Conservation (phyloP, 2,329 filamentous ascomycete genomes). For the Lojkania enalia region DNA sequence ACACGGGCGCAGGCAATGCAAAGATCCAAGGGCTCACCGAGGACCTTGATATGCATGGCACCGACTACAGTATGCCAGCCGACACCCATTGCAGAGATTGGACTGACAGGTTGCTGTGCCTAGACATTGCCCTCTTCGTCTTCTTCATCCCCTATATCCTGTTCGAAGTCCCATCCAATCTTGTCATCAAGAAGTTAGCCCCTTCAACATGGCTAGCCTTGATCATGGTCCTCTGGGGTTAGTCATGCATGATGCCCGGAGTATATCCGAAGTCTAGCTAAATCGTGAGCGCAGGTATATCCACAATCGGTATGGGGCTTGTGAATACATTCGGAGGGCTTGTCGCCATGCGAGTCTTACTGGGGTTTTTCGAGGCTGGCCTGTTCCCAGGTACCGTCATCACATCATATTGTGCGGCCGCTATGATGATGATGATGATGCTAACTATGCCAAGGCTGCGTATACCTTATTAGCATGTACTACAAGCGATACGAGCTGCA, state of each 20-base stretch:
- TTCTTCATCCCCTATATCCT: slow-evolving; percentile 46
- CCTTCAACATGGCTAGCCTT: slow-evolving; percentile 45
- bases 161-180: slow-evolving; percentile 43
- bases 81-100: too few species aligned
- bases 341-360: slow-evolving; percentile 50
- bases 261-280: not conserved
- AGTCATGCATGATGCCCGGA: not conserved
- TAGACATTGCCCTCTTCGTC: slow-evolving; percentile 44
- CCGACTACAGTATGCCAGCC: too few species aligned
- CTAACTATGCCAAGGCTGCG: slow-evolving; percentile 22
- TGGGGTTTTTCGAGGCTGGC: slow-evolving; percentile 47
- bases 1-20: slow-evolving; percentile 39
- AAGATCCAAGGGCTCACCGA: slow-evolving; percentile 45
- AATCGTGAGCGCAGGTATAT: slow-evolving; percentile 30
- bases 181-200: slow-evolving; percentile 45
- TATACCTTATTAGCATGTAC: slow-evolving; percentile 42
- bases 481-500: slow-evolving; percentile 51
- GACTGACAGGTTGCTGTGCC: too few species aligned
- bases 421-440: not conserved
- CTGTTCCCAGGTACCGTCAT: slow-evolving; percentile 32
- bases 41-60: slow-evolving; percentile 42
- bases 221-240: slow-evolving; percentile 46
- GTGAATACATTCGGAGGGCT: slow-evolving; percentile 53
- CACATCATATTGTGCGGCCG: slow-evolving; percentile 2
- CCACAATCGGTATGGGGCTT: slow-evolving; percentile 51